Evolutionary conservation across 805 yeast species (phyloP), one percentile per base, ranked within the genome.

Genomic region (Brettanomyces sp.): DNA sequence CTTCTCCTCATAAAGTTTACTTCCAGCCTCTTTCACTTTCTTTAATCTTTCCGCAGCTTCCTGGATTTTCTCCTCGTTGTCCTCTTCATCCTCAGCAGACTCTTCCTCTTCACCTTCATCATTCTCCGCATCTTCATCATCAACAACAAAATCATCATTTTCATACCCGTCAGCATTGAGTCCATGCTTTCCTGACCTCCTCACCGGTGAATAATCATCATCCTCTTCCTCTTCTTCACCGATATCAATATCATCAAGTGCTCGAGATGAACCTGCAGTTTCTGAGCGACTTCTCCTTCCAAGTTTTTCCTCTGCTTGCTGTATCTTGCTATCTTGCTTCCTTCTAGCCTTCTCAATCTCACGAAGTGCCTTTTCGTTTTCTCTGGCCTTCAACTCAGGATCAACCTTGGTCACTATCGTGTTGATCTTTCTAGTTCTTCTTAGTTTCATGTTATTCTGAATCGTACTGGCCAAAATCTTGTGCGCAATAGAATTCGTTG

Each of bases 401-500:
- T 85, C 95, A 46, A 73, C 71, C 12, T 56, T 66, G 4, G 75
- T 72, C 14, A 79, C 75, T 37, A 76, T 68, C 1, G 79, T 70
- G 53, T 72, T 74, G 54, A 76, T 64, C 47, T 58, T 70, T 53
- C 74, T 75, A 52, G 70, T 67, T 49, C 69, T 76, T 51, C 68
- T 58, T 46, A 51, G 64, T 53, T 63, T 67, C 59, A 74, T 72
- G 45, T 69, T 70, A 42, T 66, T 67, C 49, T 74, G 72, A 38
- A 84, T 78, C 3, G 88, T 86, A 50, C 76, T 75, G 2, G 96
- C 87, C 52, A 93, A 73, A 58, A 80, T 78, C 54, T 77, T 74
- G 63, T 91, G 98, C 3, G 95, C 83, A 44, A 77, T 76, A 2
- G 97, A 87, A 40, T 77, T 74, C n/a, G 95, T 87, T 0, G 97